Percentiles rank a stretch among this genome's conserved stretches.
Evolutionary conservation across 352 stramenopile genomes (phyloP).

Genomic region (Thalassiosira hispida): DNA sequence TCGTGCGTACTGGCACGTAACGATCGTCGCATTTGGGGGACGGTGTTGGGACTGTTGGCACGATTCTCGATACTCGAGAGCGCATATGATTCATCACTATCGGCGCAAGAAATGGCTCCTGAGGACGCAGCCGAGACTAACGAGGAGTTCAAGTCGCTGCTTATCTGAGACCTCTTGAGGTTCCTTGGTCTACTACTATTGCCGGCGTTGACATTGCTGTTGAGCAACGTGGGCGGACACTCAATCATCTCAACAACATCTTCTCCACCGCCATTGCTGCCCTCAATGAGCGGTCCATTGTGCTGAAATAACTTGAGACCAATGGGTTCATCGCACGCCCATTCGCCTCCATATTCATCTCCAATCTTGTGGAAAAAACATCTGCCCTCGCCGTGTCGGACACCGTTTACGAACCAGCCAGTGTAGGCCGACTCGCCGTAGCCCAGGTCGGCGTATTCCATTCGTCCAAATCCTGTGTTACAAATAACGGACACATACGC

Average conservation of each 20-base stretch:
- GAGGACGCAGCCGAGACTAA: not conserved
- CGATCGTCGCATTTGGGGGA: not conserved
- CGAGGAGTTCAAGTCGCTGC: not conserved
- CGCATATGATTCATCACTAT: slow-evolving; percentile 3
- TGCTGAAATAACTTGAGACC: slow-evolving; percentile 45
- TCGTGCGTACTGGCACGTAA: not conserved
- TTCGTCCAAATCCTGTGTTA: slow-evolving; percentile 34
- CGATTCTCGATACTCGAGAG: slow-evolving; percentile 1
- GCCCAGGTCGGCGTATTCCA: slow-evolving; percentile 39
- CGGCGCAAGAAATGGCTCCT: not conserved
- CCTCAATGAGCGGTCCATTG: slow-evolving; percentile 15
- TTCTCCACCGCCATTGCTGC: not conserved
- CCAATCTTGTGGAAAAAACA: slow-evolving; percentile 27
- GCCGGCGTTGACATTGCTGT: no score
- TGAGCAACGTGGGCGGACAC: not conserved
- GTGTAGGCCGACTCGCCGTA: slow-evolving; percentile 27
- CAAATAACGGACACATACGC: not conserved
- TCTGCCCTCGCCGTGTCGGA: slow-evolving; percentile 30
- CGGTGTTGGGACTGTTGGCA: not conserved
- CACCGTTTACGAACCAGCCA: slow-evolving; percentile 30
- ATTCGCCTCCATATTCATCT: slow-evolving; percentile 43
- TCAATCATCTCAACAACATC: not conserved
- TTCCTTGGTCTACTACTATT: no score
- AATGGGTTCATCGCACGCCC: slow-evolving; percentile 41
- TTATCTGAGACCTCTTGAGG: not conserved